Evolutionary conservation across 129 eudicot species (phyloP), one percentile per base, ranked within the genome.

Genomic region (Pseudognaphalium luteoalbum): DNA sequence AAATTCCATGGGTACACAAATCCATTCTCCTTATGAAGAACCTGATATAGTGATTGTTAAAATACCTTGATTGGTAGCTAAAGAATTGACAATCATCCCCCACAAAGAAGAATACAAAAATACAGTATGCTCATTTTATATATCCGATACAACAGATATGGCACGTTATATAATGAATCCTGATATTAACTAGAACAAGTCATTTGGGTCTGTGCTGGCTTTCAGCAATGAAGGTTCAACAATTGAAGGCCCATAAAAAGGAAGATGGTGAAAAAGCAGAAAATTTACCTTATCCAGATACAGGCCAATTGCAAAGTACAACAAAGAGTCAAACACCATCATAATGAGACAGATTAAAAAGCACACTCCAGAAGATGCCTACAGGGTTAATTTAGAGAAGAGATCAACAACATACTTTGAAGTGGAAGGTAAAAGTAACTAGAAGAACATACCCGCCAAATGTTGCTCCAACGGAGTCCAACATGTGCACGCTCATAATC

Each of bases 401-500:
- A 50, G 68, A 9, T 63, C 32, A 59, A 68, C 7, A 69, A 30
- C 33, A 35, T 41, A 71, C 17, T 32, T 78, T 70, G 30, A 70
- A 22, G 62, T 22, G 62, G 62, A 70, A 75, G 35, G 19, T 29
- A 66, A 59, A 54, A 32, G 69, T 34, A 30, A 16, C 7, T 21
- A 32, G 39, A 20, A 68, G 10, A 78, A 76, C 84, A 80, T 86
- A 89, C 99, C 85, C 96, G 83, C 99, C 99, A 95, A 33, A 95
- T 89, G 84, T 95, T 95, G 84, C 96, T 91, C 99, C 99, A 95
- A 5, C 97, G 96, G 14, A 95, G 92, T 77, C 99, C 99, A 81
- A 95, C 97, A 74, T 95, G 99, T 62, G 99, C 97, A 68, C 97
- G 93, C 75, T 95, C 99, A 82, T 95, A 95, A 71, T 95, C 99